Evolutionary conservation across 2,329 filamentous ascomycete genomes (phyloP).

Genomic region (Chaetothyriales sp.): DNA sequence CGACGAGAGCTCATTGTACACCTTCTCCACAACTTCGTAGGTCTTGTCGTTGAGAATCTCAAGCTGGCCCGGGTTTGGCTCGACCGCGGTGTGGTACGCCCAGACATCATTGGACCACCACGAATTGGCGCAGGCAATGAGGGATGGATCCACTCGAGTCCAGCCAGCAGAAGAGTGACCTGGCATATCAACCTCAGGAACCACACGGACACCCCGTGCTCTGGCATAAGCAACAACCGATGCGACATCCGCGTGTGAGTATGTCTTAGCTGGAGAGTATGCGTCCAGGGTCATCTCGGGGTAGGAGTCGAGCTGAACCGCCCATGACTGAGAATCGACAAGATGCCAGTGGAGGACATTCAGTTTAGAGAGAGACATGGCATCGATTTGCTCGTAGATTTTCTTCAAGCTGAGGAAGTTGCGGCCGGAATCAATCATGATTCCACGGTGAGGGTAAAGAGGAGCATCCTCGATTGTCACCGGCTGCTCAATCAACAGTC

Average conservation of each 20-base stretch:
- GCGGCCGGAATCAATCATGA: slow-evolving; percentile 41
- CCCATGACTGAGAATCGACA: slow-evolving; percentile 42
- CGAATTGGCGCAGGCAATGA: slow-evolving; percentile 40
- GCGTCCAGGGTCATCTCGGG: slow-evolving; percentile 40
- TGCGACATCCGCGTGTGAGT: slow-evolving; percentile 29
- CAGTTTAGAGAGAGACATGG: slow-evolving; percentile 41
- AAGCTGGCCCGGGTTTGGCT: slow-evolving; percentile 43
- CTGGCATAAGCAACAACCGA: slow-evolving; percentile 36
- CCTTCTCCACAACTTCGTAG: slow-evolving; percentile 38
- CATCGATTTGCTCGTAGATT: slow-evolving; percentile 40
- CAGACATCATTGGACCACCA: slow-evolving; percentile 49
- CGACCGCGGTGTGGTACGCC: slow-evolving; percentile 38
- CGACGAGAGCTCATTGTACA: slow-evolving; percentile 38
- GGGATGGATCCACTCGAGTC: slow-evolving; percentile 40
- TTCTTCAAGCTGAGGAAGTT: slow-evolving; percentile 39
- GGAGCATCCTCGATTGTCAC: slow-evolving; percentile 37
- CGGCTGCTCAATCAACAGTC: slow-evolving; percentile 38
- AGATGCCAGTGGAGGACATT: slow-evolving; percentile 45
- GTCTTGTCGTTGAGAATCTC: slow-evolving; percentile 42
- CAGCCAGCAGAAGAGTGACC: slow-evolving; percentile 42
- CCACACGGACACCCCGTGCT: slow-evolving; percentile 42
- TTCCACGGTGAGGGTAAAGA: slow-evolving; percentile 38
- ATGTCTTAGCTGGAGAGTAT: slow-evolving; percentile 36
- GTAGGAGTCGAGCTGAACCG: slow-evolving; percentile 34
- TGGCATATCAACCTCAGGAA: slow-evolving; percentile 50